Conservation (phyloP, 2,329 filamentous ascomycete species). For the Sphaerulina populicola region DNA sequence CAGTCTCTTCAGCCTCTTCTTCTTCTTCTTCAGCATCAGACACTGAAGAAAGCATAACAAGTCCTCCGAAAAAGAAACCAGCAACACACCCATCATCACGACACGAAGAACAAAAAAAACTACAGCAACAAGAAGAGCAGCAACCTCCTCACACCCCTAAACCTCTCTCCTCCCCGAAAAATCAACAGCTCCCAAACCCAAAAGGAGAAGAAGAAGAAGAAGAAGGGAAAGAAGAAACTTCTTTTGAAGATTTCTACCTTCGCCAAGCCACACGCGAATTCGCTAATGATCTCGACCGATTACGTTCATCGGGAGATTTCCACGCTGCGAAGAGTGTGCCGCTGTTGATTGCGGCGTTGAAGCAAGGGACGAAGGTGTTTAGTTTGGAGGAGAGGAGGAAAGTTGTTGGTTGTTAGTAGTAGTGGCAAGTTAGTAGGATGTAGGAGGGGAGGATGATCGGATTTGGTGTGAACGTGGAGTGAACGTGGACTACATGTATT, state of each 20-base stretch:
- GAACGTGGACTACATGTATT: too few relatives aligned
- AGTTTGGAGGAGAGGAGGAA: conserved; percentile 45
- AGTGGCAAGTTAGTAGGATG: not conserved
- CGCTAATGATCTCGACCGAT: conserved; percentile 63
- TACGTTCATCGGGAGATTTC: conserved; percentile 63
- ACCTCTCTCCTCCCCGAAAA: too few relatives aligned
- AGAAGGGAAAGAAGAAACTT: conserved; percentile 13
- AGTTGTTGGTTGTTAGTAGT: conserved; percentile 23
- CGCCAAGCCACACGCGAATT: conserved; percentile 62
- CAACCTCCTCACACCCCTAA: too few relatives aligned
- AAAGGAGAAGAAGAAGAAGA: not conserved
- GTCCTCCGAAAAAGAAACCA: not conserved
- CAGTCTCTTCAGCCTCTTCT: conserved; percentile 16
- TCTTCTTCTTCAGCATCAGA: conserved; percentile 16
- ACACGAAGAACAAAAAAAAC: not conserved
- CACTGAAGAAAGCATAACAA: conserved; percentile 1
- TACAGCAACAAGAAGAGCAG: conserved; percentile 4
- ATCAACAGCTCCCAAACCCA: too few relatives aligned
- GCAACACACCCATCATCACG: too few relatives aligned
- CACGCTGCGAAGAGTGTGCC: conserved; percentile 53
- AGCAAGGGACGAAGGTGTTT: conserved; percentile 59
- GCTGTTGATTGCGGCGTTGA: conserved; percentile 59
- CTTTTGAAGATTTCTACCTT: conserved; percentile 60
- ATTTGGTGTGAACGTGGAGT: too few relatives aligned
- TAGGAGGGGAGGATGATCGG: too few relatives aligned